Percentiles rank a stretch among this genome's conserved stretches.
These are phyloP conservation scores for Eucalyptus marginata DNA, from an alignment of 345 rosid species.

Conservation along the genomic window DNA sequence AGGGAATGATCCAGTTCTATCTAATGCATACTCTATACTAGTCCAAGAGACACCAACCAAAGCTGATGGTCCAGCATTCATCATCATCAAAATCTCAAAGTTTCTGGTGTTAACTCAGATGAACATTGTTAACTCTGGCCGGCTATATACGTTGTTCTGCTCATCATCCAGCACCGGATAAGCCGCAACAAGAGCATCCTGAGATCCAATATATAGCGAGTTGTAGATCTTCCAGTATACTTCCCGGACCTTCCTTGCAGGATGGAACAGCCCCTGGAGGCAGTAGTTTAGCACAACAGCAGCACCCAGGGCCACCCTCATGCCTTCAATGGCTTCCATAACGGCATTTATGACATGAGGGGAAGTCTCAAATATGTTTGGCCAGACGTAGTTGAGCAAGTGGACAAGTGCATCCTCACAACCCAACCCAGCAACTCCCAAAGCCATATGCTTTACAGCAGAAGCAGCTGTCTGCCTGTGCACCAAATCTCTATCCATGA, in stretches of 20 bases:
- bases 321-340: conserved; percentile 98
- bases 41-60: not conserved
- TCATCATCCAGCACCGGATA: conserved; percentile 80
- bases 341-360: conserved; percentile 97
- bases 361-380: conserved; percentile 96
- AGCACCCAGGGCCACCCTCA: conserved; percentile 92
- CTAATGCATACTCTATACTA: not conserved
- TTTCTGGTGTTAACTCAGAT: conserved; percentile 3
- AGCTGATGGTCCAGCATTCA: not conserved
- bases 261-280: conserved; percentile 97
- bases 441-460: conserved; percentile 96
- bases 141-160: conserved; percentile 63
- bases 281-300: conserved; percentile 86
- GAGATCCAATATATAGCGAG: conserved; percentile 86
- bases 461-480: conserved; percentile 99
- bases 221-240: conserved; percentile 99
- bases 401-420: conserved; percentile 95
- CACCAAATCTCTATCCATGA: conserved; percentile 95
- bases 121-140: conserved; percentile 92
- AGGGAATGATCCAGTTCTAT: not conserved
- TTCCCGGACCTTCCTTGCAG: conserved; percentile 94
- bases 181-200: conserved; percentile 91
- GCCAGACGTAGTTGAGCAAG: conserved; percentile 94
- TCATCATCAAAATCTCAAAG: not conserved
- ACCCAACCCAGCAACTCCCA: conserved; percentile 97